Evolutionary conservation across 768 basidiomycete species (phyloP).

Genomic region (Podaxis sp.): DNA sequence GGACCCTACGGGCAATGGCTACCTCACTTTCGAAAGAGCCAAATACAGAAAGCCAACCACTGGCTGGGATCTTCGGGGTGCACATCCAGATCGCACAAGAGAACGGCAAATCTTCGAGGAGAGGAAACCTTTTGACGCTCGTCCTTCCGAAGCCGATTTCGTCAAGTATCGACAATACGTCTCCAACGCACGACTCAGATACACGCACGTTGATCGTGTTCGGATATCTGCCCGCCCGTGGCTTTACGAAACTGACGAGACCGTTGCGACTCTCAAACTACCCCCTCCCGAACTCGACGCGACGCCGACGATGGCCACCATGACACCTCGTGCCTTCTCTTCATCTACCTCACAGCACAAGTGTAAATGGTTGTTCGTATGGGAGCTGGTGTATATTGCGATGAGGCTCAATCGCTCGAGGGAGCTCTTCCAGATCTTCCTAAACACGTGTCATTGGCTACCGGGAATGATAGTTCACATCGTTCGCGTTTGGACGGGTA

Average conservation of each 20-base stretch:
- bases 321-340: neutral
- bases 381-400: constrained; percentile 1
- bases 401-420: neutral
- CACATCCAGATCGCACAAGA: neutral
- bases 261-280: neutral
- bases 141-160: neutral
- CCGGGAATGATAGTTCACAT: constrained; percentile 4
- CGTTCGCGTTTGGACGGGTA: constrained; percentile 3
- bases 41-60: neutral
- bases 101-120: neutral
- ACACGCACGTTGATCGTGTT: constrained; percentile 2
- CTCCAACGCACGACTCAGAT: neutral
- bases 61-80: neutral
- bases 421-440: constrained; percentile 4
- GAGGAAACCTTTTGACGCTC: neutral
- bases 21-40: neutral
- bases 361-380: neutral
- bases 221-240: neutral
- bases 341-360: neutral
- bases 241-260: neutral
- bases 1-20: neutral
- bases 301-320: neutral
- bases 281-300: neutral
- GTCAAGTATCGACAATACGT: neutral
- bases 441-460: neutral